Evolutionary conservation across 2,329 filamentous ascomycete species (phyloP).

Genomic region (Alternaria brassicae): DNA sequence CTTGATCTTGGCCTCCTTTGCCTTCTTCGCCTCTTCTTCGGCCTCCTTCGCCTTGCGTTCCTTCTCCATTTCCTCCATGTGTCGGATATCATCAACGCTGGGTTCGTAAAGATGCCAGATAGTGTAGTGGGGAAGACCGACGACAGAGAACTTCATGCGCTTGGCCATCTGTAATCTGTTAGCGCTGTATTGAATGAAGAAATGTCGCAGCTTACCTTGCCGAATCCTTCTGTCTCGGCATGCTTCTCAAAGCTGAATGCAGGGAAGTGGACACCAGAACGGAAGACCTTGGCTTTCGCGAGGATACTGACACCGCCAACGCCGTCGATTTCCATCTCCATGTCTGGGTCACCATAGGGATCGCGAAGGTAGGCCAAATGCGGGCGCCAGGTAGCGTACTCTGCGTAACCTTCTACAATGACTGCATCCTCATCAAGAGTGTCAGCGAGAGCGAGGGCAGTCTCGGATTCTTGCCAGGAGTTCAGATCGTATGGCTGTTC

Average conservation of each 20-base stretch:
- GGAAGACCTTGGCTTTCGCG: conserved; percentile 94
- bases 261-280: conserved; percentile 94
- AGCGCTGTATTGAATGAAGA: conserved; percentile 21
- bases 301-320: conserved; percentile 97
- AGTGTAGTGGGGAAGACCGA: conserved; percentile 95
- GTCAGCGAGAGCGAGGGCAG: conserved; percentile 88
- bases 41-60: conserved; percentile 81
- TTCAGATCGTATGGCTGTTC: conserved; percentile 99
- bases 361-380: conserved; percentile 96
- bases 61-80: conserved; percentile 98
- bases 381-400: conserved; percentile 97
- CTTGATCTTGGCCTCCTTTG: conserved; percentile 78
- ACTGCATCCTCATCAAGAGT: conserved; percentile 97
- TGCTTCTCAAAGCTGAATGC: conserved; percentile 99
- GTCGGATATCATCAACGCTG: conserved; percentile 94
- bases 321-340: conserved; percentile 99
- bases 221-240: conserved; percentile 97
- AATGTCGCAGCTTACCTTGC: conserved; percentile 71
- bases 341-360: conserved; percentile 95
- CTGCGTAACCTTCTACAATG: conserved; percentile 97
- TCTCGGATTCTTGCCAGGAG: conserved; percentile 99
- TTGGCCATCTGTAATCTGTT: conserved; percentile 79
- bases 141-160: conserved; percentile 93
- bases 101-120: conserved; percentile 99
- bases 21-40: conserved; percentile 76